A percentile compares a stretch with the other conserved stretches of the same genome.
phyloP scores from a whole-genome alignment of 2,329 filamentous ascomycete genomes.

The Aspergillus sclerotialis region DNA sequence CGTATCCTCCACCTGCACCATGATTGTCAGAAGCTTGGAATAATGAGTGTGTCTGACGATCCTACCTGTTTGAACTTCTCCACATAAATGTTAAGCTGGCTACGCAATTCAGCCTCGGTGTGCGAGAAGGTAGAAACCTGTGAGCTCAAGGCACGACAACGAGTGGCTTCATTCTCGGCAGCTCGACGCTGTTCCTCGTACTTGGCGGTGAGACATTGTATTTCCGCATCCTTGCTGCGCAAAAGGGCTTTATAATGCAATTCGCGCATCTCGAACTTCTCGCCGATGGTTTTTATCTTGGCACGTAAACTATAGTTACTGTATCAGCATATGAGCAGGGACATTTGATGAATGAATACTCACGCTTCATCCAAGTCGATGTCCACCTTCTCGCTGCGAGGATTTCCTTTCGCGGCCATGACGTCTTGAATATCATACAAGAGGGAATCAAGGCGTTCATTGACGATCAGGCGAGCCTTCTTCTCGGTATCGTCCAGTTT shows the following conservation, averaged over 20 bases:
- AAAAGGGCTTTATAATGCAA: conserved; percentile 88
- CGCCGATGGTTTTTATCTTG: conserved; percentile 85
- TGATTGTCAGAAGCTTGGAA: conserved; percentile 30
- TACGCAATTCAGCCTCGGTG: conserved; percentile 86
- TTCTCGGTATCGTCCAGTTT: conserved; percentile 81
- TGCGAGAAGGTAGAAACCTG: conserved; percentile 95
- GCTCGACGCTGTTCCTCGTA: conserved; percentile 85
- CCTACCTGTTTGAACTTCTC: conserved; percentile 99
- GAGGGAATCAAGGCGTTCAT: conserved; percentile 74
- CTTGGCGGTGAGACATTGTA: conserved; percentile 82
- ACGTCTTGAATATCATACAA: conserved; percentile 81
- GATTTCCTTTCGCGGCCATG: conserved; percentile 77
- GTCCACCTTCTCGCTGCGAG: conserved; percentile 72
- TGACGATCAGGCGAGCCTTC: conserved; percentile 72
- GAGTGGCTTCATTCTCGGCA: conserved; percentile 71
- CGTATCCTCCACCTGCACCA: conserved; percentile 86
- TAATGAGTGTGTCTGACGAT: conserved; percentile 12
- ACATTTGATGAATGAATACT: conserved; percentile 26
- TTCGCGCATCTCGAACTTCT: conserved; percentile 94
- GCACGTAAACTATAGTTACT: conserved; percentile 48
- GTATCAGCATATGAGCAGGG: conserved; percentile 10
- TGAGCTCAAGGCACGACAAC: conserved; percentile 76
- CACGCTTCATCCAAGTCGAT: conserved; percentile 86
- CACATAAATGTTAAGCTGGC: conserved; percentile 95
- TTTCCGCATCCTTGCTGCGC: conserved; percentile 90